phyloP scores from a whole-genome alignment of 2,329 filamentous ascomycete genomes.

The Didymellaceae sp. region DNA sequence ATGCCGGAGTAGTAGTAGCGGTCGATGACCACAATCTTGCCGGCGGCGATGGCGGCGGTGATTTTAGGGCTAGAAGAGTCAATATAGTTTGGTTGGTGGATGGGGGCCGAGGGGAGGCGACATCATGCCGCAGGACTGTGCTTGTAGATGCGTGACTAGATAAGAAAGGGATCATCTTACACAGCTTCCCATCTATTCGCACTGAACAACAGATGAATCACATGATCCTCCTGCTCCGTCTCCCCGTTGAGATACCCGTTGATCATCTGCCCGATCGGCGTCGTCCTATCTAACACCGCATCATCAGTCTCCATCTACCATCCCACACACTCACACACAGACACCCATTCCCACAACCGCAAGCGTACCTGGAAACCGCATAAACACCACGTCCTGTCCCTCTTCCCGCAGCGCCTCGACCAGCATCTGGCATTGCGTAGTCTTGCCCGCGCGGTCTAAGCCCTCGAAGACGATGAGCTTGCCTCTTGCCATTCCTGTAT shows the following conservation, averaged over 20 bases:
- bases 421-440: constrained; percentile 81
- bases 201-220: constrained; percentile 87
- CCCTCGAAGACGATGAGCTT: constrained; percentile 86
- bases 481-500: constrained; percentile 61
- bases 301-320: too few relatives aligned
- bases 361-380: constrained; percentile 69
- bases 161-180: constrained; percentile 32
- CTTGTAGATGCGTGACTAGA: not conserved
- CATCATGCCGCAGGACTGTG: too few relatives aligned
- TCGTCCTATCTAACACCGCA: constrained; percentile 70
- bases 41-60: constrained; percentile 61
- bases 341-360: too few relatives aligned
- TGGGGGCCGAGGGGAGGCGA: too few relatives aligned
- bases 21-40: constrained; percentile 82
- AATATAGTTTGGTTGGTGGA: too few relatives aligned
- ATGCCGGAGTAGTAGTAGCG: constrained; percentile 95
- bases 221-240: constrained; percentile 80
- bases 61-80: constrained; percentile 35
- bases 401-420: constrained; percentile 58
- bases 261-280: constrained; percentile 86
- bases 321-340: not conserved
- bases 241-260: constrained; percentile 78
- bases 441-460: constrained; percentile 89
- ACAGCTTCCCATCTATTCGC: constrained; percentile 85
- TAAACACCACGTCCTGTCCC: constrained; percentile 62